A percentile compares a stretch with the other conserved stretches of the same genome.
Evolutionary conservation across 1,139 yeast species (phyloP).

Genomic region (Scheffersomyces segobiensis): DNA sequence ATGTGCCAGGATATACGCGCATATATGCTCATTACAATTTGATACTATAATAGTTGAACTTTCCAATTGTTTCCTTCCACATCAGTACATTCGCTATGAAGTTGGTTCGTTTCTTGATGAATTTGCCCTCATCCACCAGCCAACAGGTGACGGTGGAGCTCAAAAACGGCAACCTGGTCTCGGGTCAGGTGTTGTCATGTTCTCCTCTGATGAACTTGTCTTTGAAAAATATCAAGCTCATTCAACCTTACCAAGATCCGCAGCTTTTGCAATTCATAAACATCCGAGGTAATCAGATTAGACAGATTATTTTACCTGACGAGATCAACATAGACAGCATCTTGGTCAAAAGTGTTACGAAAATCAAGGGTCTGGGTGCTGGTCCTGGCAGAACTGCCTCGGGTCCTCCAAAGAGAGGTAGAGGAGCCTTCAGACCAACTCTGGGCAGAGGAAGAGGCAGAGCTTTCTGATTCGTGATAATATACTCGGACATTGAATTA

Average conservation of each 20-base stretch:
- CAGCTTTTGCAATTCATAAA: slow-evolving; percentile 75
- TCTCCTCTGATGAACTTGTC: slow-evolving; percentile 93
- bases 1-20: background rate
- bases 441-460: slow-evolving; percentile 20
- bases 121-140: slow-evolving; percentile 60
- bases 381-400: slow-evolving; percentile 32
- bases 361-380: slow-evolving; percentile 42
- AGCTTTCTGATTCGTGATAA: slow-evolving; percentile 4
- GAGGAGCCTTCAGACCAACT: slow-evolving; percentile 16
- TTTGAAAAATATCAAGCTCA: slow-evolving; percentile 77
- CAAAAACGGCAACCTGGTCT: slow-evolving; percentile 69
- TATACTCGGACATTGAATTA: no score
- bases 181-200: slow-evolving; percentile 66
- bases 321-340: slow-evolving; percentile 79
- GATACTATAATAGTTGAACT: background rate
- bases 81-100: slow-evolving; percentile 28
- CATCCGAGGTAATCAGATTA: slow-evolving; percentile 85
- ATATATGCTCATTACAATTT: background rate
- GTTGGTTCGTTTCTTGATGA: slow-evolving; percentile 75
- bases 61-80: background rate
- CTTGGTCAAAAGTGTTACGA: slow-evolving; percentile 47
- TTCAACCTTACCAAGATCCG: slow-evolving; percentile 72
- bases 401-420: slow-evolving; percentile 12
- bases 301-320: slow-evolving; percentile 86
- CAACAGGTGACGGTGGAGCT: slow-evolving; percentile 92